These are phyloP conservation scores for Atkinsonella texensis DNA, from an alignment of 2,329 filamentous ascomycete genomes.

Conservation along the genomic window DNA sequence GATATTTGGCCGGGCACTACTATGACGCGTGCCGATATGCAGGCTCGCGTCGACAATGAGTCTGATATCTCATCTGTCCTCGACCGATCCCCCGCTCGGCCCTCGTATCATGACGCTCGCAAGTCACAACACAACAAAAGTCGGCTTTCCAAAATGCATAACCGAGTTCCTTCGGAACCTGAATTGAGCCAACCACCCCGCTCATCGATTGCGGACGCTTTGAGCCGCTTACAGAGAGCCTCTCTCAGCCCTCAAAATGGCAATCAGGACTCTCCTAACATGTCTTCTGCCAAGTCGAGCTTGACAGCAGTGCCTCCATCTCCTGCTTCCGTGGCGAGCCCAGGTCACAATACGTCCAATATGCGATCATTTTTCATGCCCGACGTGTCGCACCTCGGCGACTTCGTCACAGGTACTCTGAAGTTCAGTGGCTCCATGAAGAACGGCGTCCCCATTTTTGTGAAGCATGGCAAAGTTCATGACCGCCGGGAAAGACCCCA, in stretches of 20 bases:
- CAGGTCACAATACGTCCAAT: constrained; percentile 27
- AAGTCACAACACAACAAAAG: constrained; percentile 23
- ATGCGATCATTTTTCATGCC: constrained; percentile 42
- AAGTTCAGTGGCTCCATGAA: constrained; percentile 37
- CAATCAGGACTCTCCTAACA: constrained; percentile 19
- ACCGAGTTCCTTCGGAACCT: constrained; percentile 18
- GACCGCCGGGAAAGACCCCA: constrained; percentile 26
- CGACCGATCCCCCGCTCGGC: constrained; percentile 25
- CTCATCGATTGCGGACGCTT: constrained; percentile 21
- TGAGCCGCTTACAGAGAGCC: constrained; percentile 24
- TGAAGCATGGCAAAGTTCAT: constrained; percentile 40
- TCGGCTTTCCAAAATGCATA: constrained; percentile 25
- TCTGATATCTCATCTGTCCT: constrained; percentile 36
- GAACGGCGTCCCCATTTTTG: constrained; percentile 43
- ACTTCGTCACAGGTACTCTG: constrained; percentile 44
- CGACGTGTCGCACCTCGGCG: constrained; percentile 41
- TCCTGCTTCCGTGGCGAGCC: constrained; percentile 21
- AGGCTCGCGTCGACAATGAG: constrained; percentile 40
- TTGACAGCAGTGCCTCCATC: constrained; percentile 29
- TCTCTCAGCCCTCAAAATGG: constrained; percentile 18
- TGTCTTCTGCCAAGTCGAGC: constrained; percentile 29
- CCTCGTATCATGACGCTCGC: constrained; percentile 13
- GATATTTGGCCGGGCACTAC: constrained; percentile 27
- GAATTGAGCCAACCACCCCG: constrained; percentile 14
- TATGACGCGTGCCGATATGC: constrained; percentile 37